Base-by-base conservation (phyloP, 345 rosid genomes). In the Viola odorata region DNA sequence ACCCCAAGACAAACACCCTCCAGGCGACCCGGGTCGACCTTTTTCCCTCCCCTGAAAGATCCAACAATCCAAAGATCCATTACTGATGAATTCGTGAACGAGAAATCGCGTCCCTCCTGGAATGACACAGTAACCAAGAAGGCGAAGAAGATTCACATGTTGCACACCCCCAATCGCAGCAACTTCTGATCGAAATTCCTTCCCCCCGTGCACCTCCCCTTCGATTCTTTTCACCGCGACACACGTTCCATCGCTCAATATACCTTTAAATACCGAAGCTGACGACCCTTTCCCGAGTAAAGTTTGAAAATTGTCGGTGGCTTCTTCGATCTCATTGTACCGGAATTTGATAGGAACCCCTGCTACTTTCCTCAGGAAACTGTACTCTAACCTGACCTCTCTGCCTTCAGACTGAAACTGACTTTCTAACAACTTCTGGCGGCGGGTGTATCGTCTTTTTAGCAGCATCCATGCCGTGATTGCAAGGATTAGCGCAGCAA, bases 281-380 rank as follows among this genome's bases (percentile, higher is more conserved):
- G 75, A 71, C 1, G 70, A 55, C 8, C 75, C 75, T 42, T 55
- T 64, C 13, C 75, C 36, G 0, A 61, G 60, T 80, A 78, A 55
- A 3, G 82, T 57, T 13, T 66, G 66, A 66, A 88, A 91, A 55
- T 81, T 74, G 14, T 84, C 87, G 0, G 96, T 88, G 5, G 96
- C 98, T 55, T 85, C 90, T 64, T 86, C 98, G 0, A 91, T 75
- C 66, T 91, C 96, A 41, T 72, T 80, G 69, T 60, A 69, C 42
- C 76, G 71, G 70, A 86, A 91, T 57, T 76, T 86, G 1, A 71
- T 86, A 0, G 98, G 96, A 9, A 88, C 78, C 5, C 95, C 95
- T 0, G 98, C 95, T 16, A 91, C 95, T 78, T 85, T 86, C 59
- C 98, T 60, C 0, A 91, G 72, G 55, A 91, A 88, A 64, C 95